Base-by-base conservation (phyloP, 2,329 filamentous ascomycete species). In the Monilinia polystroma region DNA sequence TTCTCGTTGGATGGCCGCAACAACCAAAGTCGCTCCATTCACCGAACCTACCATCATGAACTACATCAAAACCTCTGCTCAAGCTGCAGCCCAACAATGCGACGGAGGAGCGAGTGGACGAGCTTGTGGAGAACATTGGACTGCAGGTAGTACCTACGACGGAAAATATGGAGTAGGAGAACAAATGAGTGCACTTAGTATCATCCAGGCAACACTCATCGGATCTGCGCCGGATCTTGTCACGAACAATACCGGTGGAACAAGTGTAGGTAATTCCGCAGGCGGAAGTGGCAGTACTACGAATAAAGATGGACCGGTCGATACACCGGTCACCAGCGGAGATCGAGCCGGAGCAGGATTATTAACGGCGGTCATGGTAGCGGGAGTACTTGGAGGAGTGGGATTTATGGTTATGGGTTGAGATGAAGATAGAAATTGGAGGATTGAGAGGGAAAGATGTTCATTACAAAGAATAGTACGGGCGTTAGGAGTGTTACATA, bases 291-390 rank as follows among this genome's bases (percentile, higher is more conserved):
- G 64, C 29, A 59, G 49, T 58, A 63, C 51, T 45, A 54, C 47
- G 49, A 60, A 18, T 6, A 63, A 49, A 32, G 66, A 47, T 43
- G 59, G 56, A 16, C 38, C 35, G 2, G 65, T 45, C 7, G 65
- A 57, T 12, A 63, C 62, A 10, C 67, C 73, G 1, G 72, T 77
- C 6, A 78, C 76, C 0, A 81, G 81, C 1, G 87, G 82, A 12
- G 90, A 93, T 75, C 84, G 80, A 69, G 89, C 84, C 4, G 91
- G 90, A 16, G 90, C 90, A 43, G 85, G 84, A 16, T 83, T 92
- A 67, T 69, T 86, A 56, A 93, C 90, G 1, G 77, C 85, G 7
- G 32, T 88, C 14, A 45, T 72, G 20, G 75, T 91, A 1, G 72
- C 82, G 11, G 77, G 80, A 7, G 77, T 90, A 43, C 64, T 88